These are phyloP conservation scores for Nemania sp. DNA, from an alignment of 2,329 filamentous ascomycete species.

Conservation along the genomic window DNA sequence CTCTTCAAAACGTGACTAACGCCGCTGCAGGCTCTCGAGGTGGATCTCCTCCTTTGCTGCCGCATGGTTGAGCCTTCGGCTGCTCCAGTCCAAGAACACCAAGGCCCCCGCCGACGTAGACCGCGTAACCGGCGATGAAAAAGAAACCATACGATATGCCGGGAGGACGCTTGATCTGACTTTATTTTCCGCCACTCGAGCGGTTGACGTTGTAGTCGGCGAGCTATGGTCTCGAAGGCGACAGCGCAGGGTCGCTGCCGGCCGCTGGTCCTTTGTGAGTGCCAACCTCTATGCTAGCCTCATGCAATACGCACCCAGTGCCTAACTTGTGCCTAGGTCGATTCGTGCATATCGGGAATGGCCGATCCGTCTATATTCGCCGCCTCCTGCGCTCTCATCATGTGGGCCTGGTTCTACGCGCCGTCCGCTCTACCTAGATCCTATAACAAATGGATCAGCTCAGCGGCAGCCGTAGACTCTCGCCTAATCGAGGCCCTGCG, in stretches of 20 bases:
- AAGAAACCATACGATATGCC: conserved; percentile 47
- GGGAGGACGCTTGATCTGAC: conserved; percentile 82
- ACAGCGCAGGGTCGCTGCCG: conserved; percentile 48
- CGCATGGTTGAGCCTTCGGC: conserved; percentile 59
- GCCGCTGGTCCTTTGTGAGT: conserved; percentile 53
- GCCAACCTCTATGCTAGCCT: neutral
- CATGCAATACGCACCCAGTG: neutral
- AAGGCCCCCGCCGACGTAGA: conserved; percentile 48
- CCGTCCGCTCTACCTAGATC: conserved; percentile 71
- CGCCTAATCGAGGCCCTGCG: conserved; percentile 77
- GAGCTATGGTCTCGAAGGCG: conserved; percentile 64
- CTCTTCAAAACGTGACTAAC: conserved; percentile 30
- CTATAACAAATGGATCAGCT: conserved; percentile 82
- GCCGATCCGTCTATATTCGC: conserved; percentile 75
- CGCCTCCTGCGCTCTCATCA: conserved; percentile 72
- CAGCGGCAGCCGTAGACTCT: conserved; percentile 73
- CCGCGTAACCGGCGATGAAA: conserved; percentile 37
- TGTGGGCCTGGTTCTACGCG: conserved; percentile 88
- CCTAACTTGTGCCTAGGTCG: conserved; percentile 38
- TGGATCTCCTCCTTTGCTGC: conserved; percentile 63
- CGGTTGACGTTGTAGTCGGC: conserved; percentile 71
- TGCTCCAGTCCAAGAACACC: conserved; percentile 61
- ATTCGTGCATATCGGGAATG: conserved; percentile 48
- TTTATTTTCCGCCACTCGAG: conserved; percentile 74
- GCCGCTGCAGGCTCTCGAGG: conserved; percentile 53